Evolutionary conservation across 2,329 filamentous ascomycete species (phyloP).

Genomic region (Aspergillus felis): DNA sequence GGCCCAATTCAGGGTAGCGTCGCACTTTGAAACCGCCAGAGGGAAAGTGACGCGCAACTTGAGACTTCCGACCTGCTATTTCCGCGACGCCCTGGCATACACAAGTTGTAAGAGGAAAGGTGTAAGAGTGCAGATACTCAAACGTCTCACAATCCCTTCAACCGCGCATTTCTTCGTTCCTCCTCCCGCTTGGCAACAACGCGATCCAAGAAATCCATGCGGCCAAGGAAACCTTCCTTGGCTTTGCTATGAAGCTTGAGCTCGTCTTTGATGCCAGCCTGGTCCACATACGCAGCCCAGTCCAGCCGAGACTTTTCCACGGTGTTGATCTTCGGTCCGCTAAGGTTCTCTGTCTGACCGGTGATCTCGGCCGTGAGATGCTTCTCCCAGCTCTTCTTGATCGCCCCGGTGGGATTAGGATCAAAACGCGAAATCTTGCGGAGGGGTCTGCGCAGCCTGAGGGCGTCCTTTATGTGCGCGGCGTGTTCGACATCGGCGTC

Average conservation of each 20-base stretch:
- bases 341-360: slow-evolving; percentile 28
- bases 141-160: slow-evolving; percentile 35
- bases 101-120: neutral
- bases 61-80: neutral
- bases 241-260: slow-evolving; percentile 59
- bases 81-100: neutral
- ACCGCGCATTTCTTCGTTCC: slow-evolving; percentile 50
- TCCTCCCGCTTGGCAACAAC: slow-evolving; percentile 55
- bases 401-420: slow-evolving; percentile 41
- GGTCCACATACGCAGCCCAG: slow-evolving; percentile 62
- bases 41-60: neutral
- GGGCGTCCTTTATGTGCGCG: slow-evolving; percentile 14
- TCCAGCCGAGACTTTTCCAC: slow-evolving; percentile 64
- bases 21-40: too few relatives aligned
- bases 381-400: slow-evolving; percentile 44
- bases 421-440: slow-evolving; percentile 45
- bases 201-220: slow-evolving; percentile 60
- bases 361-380: slow-evolving; percentile 23
- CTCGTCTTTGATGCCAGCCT: slow-evolving; percentile 59
- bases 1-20: too few relatives aligned
- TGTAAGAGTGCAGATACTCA: neutral
- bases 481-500: slow-evolving; percentile 19
- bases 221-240: slow-evolving; percentile 57
- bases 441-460: slow-evolving; percentile 36
- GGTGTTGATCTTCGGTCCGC: slow-evolving; percentile 60